Evolutionary conservation across 1,284 basidiomycete genomes (phyloP).

Genomic region (Ceratobasidium sp.): DNA sequence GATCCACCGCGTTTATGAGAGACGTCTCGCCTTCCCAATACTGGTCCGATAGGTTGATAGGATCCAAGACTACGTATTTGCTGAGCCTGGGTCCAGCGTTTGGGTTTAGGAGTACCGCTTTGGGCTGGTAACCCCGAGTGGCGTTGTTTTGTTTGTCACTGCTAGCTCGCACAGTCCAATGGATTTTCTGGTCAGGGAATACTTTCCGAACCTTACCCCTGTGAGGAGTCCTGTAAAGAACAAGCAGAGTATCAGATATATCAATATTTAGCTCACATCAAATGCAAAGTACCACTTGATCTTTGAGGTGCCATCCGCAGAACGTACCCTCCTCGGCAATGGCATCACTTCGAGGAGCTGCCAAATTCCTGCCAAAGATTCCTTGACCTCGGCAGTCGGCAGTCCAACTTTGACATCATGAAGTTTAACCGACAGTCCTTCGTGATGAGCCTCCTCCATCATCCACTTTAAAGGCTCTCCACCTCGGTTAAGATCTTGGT

Average conservation of each 20-base stretch:
- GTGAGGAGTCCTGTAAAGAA: neutral
- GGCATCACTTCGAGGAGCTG: constrained; percentile 11
- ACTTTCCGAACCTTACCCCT: neutral
- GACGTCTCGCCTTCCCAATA: constrained; percentile 11
- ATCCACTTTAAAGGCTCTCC: constrained; percentile 50
- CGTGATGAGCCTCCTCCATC: constrained; percentile 47
- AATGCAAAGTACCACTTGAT: neutral
- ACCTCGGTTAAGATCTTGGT: constrained; percentile 41
- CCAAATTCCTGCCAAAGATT: neutral
- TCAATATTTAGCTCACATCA: too few species aligned
- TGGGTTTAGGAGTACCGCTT: neutral
- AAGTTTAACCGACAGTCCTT: constrained; percentile 37
- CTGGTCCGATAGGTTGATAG: too few species aligned
- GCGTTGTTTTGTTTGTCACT: neutral
- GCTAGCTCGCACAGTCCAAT: constrained; percentile 19
- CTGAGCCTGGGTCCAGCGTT: too few species aligned
- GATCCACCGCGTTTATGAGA: neutral
- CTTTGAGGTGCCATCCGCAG: neutral
- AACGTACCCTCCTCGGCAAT: neutral
- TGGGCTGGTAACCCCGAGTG: constrained; percentile 1
- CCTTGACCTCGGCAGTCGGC: neutral
- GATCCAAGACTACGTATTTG: too few species aligned
- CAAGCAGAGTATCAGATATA: neutral
- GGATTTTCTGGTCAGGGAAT: neutral
- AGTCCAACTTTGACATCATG: neutral